phyloP scores from a whole-genome alignment of 2,329 filamentous ascomycete species.

The Neofusicoccum parvum region DNA sequence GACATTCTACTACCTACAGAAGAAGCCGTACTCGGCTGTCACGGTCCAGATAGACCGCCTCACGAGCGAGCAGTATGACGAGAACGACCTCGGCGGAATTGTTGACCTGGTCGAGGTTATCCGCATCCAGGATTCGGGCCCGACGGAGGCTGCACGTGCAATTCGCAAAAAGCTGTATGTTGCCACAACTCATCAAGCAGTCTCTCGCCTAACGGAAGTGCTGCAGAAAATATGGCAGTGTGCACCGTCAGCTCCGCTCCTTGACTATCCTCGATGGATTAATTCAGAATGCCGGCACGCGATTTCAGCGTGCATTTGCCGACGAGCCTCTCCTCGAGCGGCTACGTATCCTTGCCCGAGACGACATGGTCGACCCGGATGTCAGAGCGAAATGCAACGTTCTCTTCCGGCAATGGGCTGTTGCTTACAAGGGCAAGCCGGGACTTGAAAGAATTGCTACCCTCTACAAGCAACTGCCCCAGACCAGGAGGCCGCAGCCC shows the following conservation, averaged over 20 bases:
- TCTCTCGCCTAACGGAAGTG: background rate
- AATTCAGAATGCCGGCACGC: slow-evolving; percentile 88
- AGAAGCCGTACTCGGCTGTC: slow-evolving; percentile 91
- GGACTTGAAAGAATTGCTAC: slow-evolving; percentile 79
- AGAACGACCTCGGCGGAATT: slow-evolving; percentile 89
- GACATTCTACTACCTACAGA: slow-evolving; percentile 34
- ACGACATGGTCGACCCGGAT: slow-evolving; percentile 78
- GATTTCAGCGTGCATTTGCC: slow-evolving; percentile 83
- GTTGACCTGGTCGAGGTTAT: slow-evolving; percentile 94
- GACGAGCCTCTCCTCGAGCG: slow-evolving; percentile 92
- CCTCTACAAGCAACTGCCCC: slow-evolving; percentile 72
- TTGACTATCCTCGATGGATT: slow-evolving; percentile 88
- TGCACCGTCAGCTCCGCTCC: slow-evolving; percentile 89
- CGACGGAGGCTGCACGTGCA: slow-evolving; percentile 85
- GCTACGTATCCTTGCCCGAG: slow-evolving; percentile 82
- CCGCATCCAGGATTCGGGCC: slow-evolving; percentile 82
- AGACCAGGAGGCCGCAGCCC: slow-evolving; percentile 62
- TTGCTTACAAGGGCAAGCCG: slow-evolving; percentile 75
- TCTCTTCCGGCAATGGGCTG: slow-evolving; percentile 84
- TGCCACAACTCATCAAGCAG: background rate
- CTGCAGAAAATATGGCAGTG: slow-evolving; percentile 81
- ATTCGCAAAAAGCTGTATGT: slow-evolving; percentile 88
- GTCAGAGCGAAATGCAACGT: slow-evolving; percentile 88
- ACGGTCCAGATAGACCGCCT: slow-evolving; percentile 90
- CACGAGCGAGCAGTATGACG: slow-evolving; percentile 85